These are phyloP conservation scores for Ceratocystis huliohia DNA, from an alignment of 2,329 filamentous ascomycete genomes.

Conservation along the genomic window DNA sequence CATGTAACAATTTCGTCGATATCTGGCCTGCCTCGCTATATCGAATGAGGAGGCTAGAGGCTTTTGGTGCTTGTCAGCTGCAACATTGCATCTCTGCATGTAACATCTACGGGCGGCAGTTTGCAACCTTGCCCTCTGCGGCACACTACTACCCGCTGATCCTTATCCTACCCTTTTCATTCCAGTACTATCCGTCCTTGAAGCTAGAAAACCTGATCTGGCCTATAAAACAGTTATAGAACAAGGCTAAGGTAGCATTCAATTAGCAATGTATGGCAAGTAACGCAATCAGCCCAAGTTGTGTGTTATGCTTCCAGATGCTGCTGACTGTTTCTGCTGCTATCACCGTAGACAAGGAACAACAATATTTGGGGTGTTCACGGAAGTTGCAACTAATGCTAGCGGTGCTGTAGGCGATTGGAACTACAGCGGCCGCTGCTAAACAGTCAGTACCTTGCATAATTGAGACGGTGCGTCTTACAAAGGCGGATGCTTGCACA, in stretches of 20 bases:
- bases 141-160: too few relatives aligned
- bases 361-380: too few relatives aligned
- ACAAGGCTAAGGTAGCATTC: not conserved
- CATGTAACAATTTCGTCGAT: not conserved
- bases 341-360: too few relatives aligned
- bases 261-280: not conserved
- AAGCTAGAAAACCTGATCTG: not conserved
- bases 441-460: not conserved
- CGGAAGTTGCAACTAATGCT: too few relatives aligned
- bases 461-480: not conserved
- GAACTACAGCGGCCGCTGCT: not conserved
- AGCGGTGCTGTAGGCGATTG: too few relatives aligned
- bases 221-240: not conserved
- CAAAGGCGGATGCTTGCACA: not conserved
- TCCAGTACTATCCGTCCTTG: too few relatives aligned
- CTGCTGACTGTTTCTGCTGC: too few relatives aligned
- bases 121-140: too few relatives aligned
- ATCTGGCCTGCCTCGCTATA: not conserved
- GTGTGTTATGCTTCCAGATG: too few relatives aligned
- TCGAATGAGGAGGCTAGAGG: not conserved
- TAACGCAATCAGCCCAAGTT: too few relatives aligned
- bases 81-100: not conserved
- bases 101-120: not conserved
- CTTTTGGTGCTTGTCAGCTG: not conserved
- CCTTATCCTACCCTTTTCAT: too few relatives aligned